Percentiles rank a stretch among this genome's conserved stretches.
phyloP scores from a whole-genome alignment of 83 land plant species.

The Isoetes engelmannii region DNA sequence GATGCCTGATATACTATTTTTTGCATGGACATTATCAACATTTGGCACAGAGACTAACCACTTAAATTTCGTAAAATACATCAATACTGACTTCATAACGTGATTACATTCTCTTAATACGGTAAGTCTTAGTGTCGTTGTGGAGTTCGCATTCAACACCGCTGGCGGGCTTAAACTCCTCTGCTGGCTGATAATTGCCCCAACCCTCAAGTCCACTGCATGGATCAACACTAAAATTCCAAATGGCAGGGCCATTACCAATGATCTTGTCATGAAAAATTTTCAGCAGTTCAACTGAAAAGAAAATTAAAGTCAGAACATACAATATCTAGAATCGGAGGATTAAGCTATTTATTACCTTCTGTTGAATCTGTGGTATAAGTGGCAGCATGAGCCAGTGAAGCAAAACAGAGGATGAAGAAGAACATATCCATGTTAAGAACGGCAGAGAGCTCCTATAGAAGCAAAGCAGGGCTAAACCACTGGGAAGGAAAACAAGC shows the following conservation, averaged over 20 bases:
- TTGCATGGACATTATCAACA: too few relatives aligned
- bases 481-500: too few relatives aligned
- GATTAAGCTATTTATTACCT: not conserved
- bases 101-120: too few relatives aligned
- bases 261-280: not conserved
- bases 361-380: not conserved
- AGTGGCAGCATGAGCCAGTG: not conserved
- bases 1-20: too few relatives aligned
- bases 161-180: not conserved
- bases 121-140: not conserved
- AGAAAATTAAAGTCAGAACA: not conserved
- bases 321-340: not conserved
- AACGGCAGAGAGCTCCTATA: too few relatives aligned
- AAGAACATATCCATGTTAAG: too few relatives aligned
- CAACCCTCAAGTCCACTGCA: conserved; percentile 2
- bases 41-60: too few relatives aligned
- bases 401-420: too few relatives aligned
- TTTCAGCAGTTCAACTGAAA: not conserved
- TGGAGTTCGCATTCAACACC: conserved; percentile 2
- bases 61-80: too few relatives aligned
- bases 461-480: too few relatives aligned
- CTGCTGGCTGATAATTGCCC: not conserved
- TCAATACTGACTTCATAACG: too few relatives aligned
- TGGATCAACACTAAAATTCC: conserved; percentile 10
- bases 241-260: not conserved